phyloP scores from a whole-genome alignment of 257 asterid genomes.

The Rhazya stricta region DNA sequence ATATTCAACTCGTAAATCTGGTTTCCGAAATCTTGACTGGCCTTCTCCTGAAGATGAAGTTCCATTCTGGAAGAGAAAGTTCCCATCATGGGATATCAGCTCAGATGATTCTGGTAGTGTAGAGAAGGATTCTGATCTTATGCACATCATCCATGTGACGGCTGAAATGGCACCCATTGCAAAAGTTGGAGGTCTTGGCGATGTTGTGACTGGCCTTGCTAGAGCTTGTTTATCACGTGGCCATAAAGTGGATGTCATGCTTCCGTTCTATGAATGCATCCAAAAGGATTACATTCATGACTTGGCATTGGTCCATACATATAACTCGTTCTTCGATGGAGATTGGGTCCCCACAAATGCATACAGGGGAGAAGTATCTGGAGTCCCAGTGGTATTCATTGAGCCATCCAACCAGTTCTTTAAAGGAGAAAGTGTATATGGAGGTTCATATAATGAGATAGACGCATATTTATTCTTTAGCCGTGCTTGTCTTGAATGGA shows the following conservation, averaged over 20 bases:
- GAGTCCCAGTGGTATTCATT: constrained; percentile 53
- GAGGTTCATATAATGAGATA: constrained; percentile 82
- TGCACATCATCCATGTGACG: constrained; percentile 67
- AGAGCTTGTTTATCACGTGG: constrained; percentile 67
- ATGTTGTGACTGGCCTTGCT: constrained; percentile 80
- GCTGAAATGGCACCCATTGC: constrained; percentile 94
- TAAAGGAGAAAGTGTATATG: constrained; percentile 72
- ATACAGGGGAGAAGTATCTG: constrained; percentile 57
- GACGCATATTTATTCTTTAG: constrained; percentile 85
- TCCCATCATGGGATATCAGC: constrained; percentile 52
- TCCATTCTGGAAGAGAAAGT: constrained; percentile 73
- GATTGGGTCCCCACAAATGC: constrained; percentile 66
- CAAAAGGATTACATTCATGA: constrained; percentile 43
- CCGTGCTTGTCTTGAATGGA: constrained; percentile 92
- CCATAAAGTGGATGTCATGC: constrained; percentile 65
- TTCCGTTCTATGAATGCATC: constrained; percentile 85
- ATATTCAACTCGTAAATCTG: constrained; percentile 29
- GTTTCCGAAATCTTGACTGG: constrained; percentile 42
- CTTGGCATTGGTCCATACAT: constrained; percentile 46
- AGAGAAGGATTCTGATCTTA: constrained; percentile 53
- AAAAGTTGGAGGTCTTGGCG: constrained; percentile 90
- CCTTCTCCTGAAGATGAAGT: constrained; percentile 71
- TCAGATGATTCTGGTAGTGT: constrained; percentile 28
- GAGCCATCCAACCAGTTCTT: constrained; percentile 72
- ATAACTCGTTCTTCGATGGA: constrained; percentile 56